A percentile compares a stretch with the other conserved stretches of the same genome.
Conservation (phyloP, 768 basidiomycete species). For the Suillus tomentosus region DNA sequence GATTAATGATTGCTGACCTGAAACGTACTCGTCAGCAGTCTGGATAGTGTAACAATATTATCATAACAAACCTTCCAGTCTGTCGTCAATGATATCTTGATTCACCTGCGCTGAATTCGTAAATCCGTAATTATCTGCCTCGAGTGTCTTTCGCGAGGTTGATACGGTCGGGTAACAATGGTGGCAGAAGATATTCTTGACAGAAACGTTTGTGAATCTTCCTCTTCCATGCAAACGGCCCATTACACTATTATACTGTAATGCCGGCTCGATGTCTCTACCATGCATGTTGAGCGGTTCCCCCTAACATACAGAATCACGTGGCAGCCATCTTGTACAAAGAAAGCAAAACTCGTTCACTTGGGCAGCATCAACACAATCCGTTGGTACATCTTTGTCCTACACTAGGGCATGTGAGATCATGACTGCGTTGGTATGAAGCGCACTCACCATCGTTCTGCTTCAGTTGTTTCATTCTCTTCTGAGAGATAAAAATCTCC, state of each 20-base stretch:
- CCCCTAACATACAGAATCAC: background rate
- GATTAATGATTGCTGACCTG: constrained; percentile 18
- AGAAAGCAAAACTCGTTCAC: background rate
- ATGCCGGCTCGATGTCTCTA: background rate
- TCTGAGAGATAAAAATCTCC: background rate
- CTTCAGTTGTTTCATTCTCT: background rate
- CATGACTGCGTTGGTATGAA: background rate
- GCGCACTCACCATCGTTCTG: background rate
- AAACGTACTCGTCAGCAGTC: no score
- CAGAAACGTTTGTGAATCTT: background rate
- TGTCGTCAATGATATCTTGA: constrained; percentile 25
- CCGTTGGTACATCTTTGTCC: background rate
- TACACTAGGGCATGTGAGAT: background rate
- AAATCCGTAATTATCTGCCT: constrained; percentile 20
- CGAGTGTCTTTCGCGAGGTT: constrained; percentile 17
- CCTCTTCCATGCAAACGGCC: background rate
- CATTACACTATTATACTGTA: background rate
- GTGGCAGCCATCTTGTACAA: background rate
- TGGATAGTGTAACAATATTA: background rate
- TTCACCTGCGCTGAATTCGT: constrained; percentile 15
- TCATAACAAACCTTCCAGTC: constrained; percentile 18
- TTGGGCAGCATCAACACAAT: background rate
- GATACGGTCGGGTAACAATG: constrained; percentile 11
- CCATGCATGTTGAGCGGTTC: background rate
- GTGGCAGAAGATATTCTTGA: background rate